Percentiles rank a stretch among this genome's conserved stretches.
Conservation (phyloP, 441 rosid genomes). For the Arabidopsis lyrata region DNA sequence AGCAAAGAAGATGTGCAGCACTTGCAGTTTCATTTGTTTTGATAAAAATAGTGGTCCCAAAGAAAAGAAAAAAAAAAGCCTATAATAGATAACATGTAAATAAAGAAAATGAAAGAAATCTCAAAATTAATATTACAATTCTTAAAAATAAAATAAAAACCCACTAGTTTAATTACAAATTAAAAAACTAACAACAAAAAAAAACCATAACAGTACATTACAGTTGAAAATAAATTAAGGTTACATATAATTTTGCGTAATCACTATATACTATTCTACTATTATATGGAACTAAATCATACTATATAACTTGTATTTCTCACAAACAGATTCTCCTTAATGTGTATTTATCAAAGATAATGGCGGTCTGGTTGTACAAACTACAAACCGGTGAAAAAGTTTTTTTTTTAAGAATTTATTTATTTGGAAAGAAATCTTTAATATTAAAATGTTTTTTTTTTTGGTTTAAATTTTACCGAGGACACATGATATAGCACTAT, state of each 20-base stretch:
- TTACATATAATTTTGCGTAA: background rate
- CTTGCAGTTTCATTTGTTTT: slow-evolving; percentile 52
- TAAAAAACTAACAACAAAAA: background rate
- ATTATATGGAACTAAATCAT: background rate
- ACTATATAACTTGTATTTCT: background rate
- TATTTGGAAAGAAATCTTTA: background rate
- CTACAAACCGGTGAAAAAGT: slow-evolving; percentile 24
- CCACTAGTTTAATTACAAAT: background rate
- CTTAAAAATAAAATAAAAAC: background rate
- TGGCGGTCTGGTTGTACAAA: slow-evolving; percentile 35
- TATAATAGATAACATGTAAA: slow-evolving; percentile 15
- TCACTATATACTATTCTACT: background rate
- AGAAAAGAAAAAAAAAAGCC: slow-evolving; percentile 13
- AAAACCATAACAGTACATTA: too few species aligned
- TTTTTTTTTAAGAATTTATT: slow-evolving; percentile 7
- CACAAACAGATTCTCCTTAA: background rate
- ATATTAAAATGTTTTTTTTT: slow-evolving; percentile 15
- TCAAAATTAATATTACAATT: background rate
- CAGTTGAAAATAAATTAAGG: background rate
- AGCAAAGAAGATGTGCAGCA: slow-evolving; percentile 66
- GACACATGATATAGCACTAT: slow-evolving; percentile 36
- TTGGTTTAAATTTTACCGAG: background rate
- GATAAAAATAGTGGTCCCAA: slow-evolving; percentile 38
- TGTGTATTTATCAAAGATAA: slow-evolving; percentile 28
- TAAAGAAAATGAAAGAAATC: background rate